phyloP scores from a whole-genome alignment of 129 eudicot species.

The Solidago caesia region DNA sequence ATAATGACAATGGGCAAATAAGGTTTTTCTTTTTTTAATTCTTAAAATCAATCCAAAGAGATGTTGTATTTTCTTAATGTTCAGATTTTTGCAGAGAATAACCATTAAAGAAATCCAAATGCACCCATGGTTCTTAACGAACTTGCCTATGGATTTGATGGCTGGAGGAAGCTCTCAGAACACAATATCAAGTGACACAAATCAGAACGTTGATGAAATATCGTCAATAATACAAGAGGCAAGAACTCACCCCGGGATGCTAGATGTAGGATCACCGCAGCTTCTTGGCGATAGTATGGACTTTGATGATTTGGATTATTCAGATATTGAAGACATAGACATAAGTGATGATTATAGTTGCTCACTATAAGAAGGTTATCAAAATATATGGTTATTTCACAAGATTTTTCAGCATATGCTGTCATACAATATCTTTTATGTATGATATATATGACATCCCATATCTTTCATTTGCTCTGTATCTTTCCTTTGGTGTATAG shows the following conservation, averaged over 20 bases:
- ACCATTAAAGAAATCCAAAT: conserved; percentile 54
- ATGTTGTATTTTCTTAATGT: not conserved
- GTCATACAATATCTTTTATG: not conserved
- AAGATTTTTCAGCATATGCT: not conserved
- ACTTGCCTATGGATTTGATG: conserved; percentile 61
- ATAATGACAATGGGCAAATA: not conserved
- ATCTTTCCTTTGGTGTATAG: not conserved
- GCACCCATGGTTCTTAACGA: conserved; percentile 66
- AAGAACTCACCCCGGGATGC: conserved; percentile 35
- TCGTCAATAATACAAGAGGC: conserved; percentile 62
- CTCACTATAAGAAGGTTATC: conserved; percentile 26
- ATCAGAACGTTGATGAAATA: conserved; percentile 52
- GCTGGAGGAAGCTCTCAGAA: conserved; percentile 48
- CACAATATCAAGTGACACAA: conserved; percentile 31
- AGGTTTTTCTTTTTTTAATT: not conserved
- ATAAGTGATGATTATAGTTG: conserved; percentile 55
- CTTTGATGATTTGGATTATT: conserved; percentile 60
- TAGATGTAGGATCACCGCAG: conserved; percentile 20
- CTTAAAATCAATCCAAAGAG: not conserved
- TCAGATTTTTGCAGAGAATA: conserved; percentile 47
- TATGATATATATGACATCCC: not conserved
- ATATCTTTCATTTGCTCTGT: too few species aligned
- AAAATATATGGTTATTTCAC: not conserved
- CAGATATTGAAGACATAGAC: conserved; percentile 56
- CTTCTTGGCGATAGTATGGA: conserved; percentile 61